Percentiles rank a stretch among this genome's conserved stretches.
Conservation (phyloP, 1,284 basidiomycete species). For the Inonotus hispidus region DNA sequence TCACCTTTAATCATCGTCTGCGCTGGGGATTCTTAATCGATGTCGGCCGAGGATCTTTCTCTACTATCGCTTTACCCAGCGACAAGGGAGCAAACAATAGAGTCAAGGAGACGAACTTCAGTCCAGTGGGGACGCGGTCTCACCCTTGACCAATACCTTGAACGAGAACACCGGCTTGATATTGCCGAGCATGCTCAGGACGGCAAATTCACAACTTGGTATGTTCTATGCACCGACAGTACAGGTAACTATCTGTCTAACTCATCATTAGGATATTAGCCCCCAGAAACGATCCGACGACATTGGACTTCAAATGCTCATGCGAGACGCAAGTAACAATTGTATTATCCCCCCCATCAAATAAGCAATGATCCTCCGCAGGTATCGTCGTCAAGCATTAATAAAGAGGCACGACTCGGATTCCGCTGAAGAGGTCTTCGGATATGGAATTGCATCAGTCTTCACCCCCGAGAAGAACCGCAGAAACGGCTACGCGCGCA, state of each 20-base stretch:
- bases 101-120: conserved; percentile 31
- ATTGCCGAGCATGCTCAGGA: conserved; percentile 31
- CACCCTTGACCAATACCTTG: conserved; percentile 33
- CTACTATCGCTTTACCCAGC: conserved; percentile 23
- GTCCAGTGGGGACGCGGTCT: conserved; percentile 32
- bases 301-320: conserved; percentile 38
- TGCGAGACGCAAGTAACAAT: conserved; percentile 38
- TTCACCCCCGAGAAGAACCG: conserved; percentile 42
- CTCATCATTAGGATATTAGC: conserved; percentile 37
- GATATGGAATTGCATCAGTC: conserved; percentile 45
- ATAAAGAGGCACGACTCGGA: not conserved
- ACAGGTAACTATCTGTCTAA: not conserved
- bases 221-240: conserved; percentile 14
- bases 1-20: not conserved
- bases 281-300: conserved; percentile 32
- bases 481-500: conserved; percentile 42
- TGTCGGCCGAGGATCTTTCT: conserved; percentile 3
- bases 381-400: conserved; percentile 16
- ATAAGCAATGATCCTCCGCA: not conserved
- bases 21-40: not conserved
- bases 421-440: conserved; percentile 25
- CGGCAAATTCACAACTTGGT: conserved; percentile 37
- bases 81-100: conserved; percentile 29
- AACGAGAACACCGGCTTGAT: conserved; percentile 31
- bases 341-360: not conserved